Evolutionary conservation across 2,329 filamentous ascomycete species (phyloP), one percentile per base, ranked within the genome.

Genomic region (Colletotrichum camelliae): DNA sequence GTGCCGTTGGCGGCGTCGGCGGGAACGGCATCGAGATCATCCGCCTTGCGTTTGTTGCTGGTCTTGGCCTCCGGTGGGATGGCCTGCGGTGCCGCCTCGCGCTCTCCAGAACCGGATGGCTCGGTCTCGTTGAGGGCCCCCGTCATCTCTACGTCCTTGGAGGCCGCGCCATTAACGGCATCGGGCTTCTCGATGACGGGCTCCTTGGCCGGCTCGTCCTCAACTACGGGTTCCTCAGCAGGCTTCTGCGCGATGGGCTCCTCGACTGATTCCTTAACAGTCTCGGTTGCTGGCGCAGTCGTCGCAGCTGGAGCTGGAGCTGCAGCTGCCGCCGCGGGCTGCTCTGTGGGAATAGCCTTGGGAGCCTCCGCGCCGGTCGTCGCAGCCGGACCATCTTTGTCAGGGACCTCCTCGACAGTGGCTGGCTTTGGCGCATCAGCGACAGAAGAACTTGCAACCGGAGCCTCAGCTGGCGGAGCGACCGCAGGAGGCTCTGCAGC

Each of bases 21-120:
- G 8, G 79, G 80, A 39, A 73, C 58, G 10, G 61, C 68, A n/a
- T 79, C 79, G 55, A 76, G 37, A 12, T 84, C 83, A 57, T 85
- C 83, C 8, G 84, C 81, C 78, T 85, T 87, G 68, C 82, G 81
- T 77, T 88, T 88, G 58, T 83, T 83, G 2, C 79, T 75, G 4
- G 81, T 81, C 72, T 82, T 82, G 7, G 79, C 77, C 27, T 83
- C 80, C 6, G 80, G 79, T 10, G 62, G 43, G 7, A 66, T 48
- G 8, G 70, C 72, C 37, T 77, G 75, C 39, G 72, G 66, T 33
- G 72, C 75, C 15, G 66, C 77, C 37, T 78, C 72, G 9, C 61
- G 52, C 43, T 77, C 71, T 21, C 68, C 74, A n/a, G 67, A 16
- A 5, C 58, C 74, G 35, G 60, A 35, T 8, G 76, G 69, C n/a